Base-by-base conservation (phyloP, 2,329 filamentous ascomycete genomes). In the Cladophialophora immunda region DNA sequence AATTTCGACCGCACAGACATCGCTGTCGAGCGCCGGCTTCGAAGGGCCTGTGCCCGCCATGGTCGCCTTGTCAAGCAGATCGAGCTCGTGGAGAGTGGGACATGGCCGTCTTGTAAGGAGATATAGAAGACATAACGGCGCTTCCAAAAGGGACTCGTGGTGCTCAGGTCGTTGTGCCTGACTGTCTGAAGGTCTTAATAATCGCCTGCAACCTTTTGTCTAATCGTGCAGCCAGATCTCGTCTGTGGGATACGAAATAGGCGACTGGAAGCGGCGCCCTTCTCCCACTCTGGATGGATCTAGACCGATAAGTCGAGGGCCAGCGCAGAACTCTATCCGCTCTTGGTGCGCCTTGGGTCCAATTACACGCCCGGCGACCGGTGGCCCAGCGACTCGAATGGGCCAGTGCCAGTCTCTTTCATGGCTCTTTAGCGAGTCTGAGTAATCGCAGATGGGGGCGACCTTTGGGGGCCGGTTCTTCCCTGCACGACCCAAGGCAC, bases 1-100 rank as follows among this genome's bases (percentile, higher is more conserved):
- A 5, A 41, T 25, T 29, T 61, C 58, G 19, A 52, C 47, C 0
- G 52, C 17, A 15, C 17, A 41, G 47, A 61, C 58, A 41, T 54
- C n/a, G 30, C 27, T 25, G 34, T 53, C n/a, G 47, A 30, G 7
- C 1, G 25, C 19, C 9, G 50, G 34, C 30, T 61, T 54, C 11
- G 2, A 30, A 19, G 47, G 8, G 15, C 11, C 15, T 17, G 27
- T 6, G 13, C 13, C 8, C n/a, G 58, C 50, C 58, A 61, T 61
- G 38, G 38, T 52, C 8, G 27, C 36, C 29, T n/a, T 47, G 25
- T 41, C 55, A n/a, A 58, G 32, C n/a, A 27, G n/a, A 47, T 45
- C 7, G 19, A 3, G 30, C 19, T 61, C 22, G 11, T 30, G 19
- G 7, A 13, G 4, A 7, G 17, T 13, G 19, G 15, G 30, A 41